These are phyloP conservation scores for Suillus clintonianus DNA, from an alignment of 768 basidiomycete species.

Conservation along the genomic window DNA sequence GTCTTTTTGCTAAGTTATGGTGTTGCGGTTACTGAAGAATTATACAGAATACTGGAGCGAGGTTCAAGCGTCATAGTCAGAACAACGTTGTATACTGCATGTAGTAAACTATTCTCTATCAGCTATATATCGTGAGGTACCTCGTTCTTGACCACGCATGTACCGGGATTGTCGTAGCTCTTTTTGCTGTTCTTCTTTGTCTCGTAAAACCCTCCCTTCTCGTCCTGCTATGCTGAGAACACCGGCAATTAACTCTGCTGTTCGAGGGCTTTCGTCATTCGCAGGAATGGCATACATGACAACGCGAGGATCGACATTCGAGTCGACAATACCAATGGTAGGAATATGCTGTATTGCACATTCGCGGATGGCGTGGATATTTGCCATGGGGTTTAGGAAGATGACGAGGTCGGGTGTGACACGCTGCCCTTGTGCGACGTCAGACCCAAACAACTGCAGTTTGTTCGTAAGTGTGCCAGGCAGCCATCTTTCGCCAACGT, in stretches of 20 bases:
- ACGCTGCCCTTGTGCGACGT: constrained; percentile 51
- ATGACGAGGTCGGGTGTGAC: constrained; percentile 86
- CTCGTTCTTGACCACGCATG: constrained; percentile 6
- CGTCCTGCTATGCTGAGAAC: constrained; percentile 87
- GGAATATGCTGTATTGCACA: constrained; percentile 89
- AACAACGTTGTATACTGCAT: constrained; percentile 23
- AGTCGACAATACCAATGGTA: constrained; percentile 92
- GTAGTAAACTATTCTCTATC: neutral
- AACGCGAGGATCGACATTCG: constrained; percentile 91
- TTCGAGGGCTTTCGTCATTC: constrained; percentile 93
- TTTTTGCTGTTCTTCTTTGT: constrained; percentile 27
- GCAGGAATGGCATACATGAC: constrained; percentile 99
- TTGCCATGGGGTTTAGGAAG: constrained; percentile 86
- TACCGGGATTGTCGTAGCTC: constrained; percentile 9
- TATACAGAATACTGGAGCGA: constrained; percentile 69
- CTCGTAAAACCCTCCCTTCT: constrained; percentile 60
- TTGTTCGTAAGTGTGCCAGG: constrained; percentile 95
- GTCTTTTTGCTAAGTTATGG: constrained; percentile 29
- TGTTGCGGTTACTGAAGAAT: constrained; percentile 18
- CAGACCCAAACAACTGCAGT: constrained; percentile 66
- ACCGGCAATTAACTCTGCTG: constrained; percentile 89
- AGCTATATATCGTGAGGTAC: neutral
- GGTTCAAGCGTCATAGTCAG: constrained; percentile 50
- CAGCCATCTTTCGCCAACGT: constrained; percentile 87
- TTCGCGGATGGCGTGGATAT: constrained; percentile 87